Base-by-base conservation (phyloP, 495 filamentous ascomycete genomes). In the Penicillium canariense region DNA sequence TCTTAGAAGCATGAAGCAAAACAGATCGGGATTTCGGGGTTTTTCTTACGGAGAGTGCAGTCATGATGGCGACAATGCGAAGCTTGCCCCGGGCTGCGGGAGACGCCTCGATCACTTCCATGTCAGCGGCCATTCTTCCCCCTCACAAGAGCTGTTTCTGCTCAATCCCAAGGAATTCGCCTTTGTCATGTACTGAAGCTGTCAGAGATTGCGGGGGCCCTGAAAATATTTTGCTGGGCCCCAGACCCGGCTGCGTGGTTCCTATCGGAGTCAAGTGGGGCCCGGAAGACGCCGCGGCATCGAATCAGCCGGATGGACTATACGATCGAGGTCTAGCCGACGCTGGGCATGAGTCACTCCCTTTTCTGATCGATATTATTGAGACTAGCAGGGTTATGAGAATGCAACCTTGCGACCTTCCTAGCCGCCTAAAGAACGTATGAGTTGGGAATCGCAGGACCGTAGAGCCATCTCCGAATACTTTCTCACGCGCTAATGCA, bases 1-100 rank as follows among this genome's bases (percentile, higher is more conserved):
- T 14, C 14, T 26, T 18, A 18, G 23, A 44, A 15, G 4, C 42
- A 26, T 20, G 32, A 7, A 39, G 12, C 2, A 36, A 53, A 48
- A 57, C 59, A 32, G 22, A 46, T 40, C 25, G 4, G 8, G 4
- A 8, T 35, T 49, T 50, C 22, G n/a, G 20, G 11, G 26, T 31
- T 20, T 15, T 10, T 48, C 61, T 44, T 67, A 69, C 66, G 27
- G 58, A 48, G 15, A 70, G 61, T 15, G 66, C 67, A 18, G 60
- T 28, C 54, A 70, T 59, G 12, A 66, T 67, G 11, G 66, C 59
- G 12, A 59, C 44, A 25, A 68, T 51, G 14, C 59, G 58, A 22
- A 70, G 5, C 35, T 54, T 63, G 34, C 54, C 56, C 39, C 63
- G 60, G 25, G 48, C 42, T 6, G 39, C 22, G 20, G 55, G 25